These are phyloP conservation scores for Coffea eugenioides DNA, from an alignment of 257 asterid species.

Conservation along the genomic window DNA sequence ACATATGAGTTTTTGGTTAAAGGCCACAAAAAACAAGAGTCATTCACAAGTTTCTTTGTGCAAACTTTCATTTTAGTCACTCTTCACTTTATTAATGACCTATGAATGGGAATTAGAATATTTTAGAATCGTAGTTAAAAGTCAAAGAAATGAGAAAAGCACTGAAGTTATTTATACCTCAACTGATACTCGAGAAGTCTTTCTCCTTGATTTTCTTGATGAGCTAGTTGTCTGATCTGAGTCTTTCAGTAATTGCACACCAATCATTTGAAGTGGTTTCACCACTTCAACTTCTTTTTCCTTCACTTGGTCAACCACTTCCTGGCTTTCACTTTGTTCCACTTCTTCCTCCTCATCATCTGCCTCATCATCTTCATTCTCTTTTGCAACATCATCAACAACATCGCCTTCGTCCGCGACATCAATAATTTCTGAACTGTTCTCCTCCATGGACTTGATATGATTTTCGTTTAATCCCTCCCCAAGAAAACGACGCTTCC, in stretches of 20 bases:
- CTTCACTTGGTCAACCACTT: constrained; percentile 67
- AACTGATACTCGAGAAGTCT: constrained; percentile 56
- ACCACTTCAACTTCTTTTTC: constrained; percentile 73
- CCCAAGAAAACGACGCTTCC: constrained; percentile 95
- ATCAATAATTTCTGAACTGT: constrained; percentile 49
- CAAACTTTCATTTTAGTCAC: neutral
- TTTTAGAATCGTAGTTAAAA: too few relatives aligned
- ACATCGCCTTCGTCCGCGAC: constrained; percentile 35
- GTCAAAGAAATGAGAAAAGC: neutral
- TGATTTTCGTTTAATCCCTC: constrained; percentile 71
- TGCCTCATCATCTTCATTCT: constrained; percentile 68
- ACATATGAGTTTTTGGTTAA: neutral
- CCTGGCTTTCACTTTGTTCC: constrained; percentile 74
- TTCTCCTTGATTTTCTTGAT: constrained; percentile 71
- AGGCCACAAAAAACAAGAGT: neutral
- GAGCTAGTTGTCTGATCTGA: constrained; percentile 66
- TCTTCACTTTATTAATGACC: neutral
- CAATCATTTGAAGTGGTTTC: constrained; percentile 95
- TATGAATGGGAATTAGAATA: neutral
- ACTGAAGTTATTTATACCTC: constrained; percentile 44
- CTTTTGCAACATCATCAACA: constrained; percentile 58
- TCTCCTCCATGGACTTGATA: constrained; percentile 53
- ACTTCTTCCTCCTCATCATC: constrained; percentile 74
- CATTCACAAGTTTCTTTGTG: neutral
- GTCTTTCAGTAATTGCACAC: constrained; percentile 88